Evolutionary conservation across 257 asterid species (phyloP).

Genomic region (Solanum clarkiae): DNA sequence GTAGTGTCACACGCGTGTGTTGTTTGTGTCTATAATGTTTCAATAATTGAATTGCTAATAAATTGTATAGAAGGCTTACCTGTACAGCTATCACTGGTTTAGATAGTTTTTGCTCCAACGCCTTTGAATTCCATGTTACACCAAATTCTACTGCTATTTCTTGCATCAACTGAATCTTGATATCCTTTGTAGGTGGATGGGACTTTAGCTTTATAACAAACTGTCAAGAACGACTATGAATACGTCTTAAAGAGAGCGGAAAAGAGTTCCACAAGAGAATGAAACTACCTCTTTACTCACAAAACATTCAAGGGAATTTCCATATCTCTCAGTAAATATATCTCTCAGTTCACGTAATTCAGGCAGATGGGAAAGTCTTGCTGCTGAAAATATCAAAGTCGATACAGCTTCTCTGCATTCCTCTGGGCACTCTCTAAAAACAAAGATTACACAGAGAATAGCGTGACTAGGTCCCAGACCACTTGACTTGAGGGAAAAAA

Average conservation of each 20-base stretch:
- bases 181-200: conserved; percentile 31
- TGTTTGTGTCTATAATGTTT: background rate
- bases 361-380: conserved; percentile 79
- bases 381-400: conserved; percentile 74
- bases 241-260: background rate
- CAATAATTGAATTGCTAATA: background rate
- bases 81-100: conserved; percentile 18
- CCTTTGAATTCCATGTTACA: conserved; percentile 46
- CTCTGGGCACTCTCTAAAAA: conserved; percentile 68
- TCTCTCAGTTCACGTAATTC: conserved; percentile 71
- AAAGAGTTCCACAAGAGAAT: background rate
- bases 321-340: conserved; percentile 52
- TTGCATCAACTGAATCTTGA: conserved; percentile 54
- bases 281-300: conserved; percentile 49
- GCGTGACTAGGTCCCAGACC: background rate
- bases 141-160: conserved; percentile 52
- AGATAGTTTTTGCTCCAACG: conserved; percentile 42
- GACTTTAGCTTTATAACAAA: conserved; percentile 46
- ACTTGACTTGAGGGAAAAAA: background rate
- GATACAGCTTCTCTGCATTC: conserved; percentile 82
- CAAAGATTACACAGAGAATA: background rate
- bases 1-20: background rate
- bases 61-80: conserved; percentile 13
- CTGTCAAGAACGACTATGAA: conserved; percentile 19
- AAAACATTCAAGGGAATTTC: conserved; percentile 31